Evolutionary conservation across 2,329 filamentous ascomycete genomes (phyloP), one percentile per base, ranked within the genome.

Genomic region (Bertia moriformis): DNA sequence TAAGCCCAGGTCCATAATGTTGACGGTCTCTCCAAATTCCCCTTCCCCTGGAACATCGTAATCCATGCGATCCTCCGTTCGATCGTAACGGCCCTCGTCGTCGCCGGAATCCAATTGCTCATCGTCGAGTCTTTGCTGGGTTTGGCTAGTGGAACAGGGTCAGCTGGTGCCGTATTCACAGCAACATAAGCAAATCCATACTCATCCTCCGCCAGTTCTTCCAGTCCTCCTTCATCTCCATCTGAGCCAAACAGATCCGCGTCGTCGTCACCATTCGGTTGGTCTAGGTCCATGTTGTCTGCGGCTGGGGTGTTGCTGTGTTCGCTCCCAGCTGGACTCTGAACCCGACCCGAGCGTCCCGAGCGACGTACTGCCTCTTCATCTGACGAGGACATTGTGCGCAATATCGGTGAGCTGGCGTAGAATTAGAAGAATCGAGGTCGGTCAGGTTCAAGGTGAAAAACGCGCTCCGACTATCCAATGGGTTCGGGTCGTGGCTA

Each of bases 101-200:
- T 79, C 74, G 33, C 71, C 73, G 10, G 73, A 78, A 49, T 78
- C 74, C 29, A 79, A 63, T 39, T 77, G 71, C 43, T 69, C 65
- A 49, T 78, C 73, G 42, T 78, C 71, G 12, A 78, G 59, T 44
- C 60, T 63, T 42, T 69, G 66, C 41, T 57, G 48, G 15, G 50
- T 41, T 15, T 42, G 46, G 14, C 15, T 29, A 10, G 38, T 12
- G 18, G 4, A 18, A 14, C 15, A n/a, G 14, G 10, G 32, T 46
- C 38, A 45, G 41, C 39, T n/a, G n/a, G 17, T 38, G 24, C n/a
- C 24, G 10, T 29, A 29, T 10, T 29, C 24, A 5, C 14, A 40
- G 17, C 18, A 13, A 37, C 7, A 22, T 14, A 19, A 29, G 10
- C 10, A n/a, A 10, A 10, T 29, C n/a, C n/a, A 19, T 29, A 17